Base-by-base conservation (phyloP, 768 basidiomycete species). In the Jaapia argillacea region DNA sequence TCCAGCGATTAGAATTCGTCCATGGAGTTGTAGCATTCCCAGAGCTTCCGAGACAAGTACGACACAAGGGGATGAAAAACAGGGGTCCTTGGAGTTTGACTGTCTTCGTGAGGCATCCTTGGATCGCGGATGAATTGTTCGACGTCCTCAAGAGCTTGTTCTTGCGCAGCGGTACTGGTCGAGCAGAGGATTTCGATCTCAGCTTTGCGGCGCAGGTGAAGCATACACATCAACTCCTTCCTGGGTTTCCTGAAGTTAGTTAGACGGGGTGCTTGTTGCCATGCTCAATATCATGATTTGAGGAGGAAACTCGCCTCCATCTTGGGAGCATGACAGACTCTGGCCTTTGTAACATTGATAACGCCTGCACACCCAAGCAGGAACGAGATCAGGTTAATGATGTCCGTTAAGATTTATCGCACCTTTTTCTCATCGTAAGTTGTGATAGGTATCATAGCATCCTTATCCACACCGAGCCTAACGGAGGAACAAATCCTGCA, bases 201-300 rank as follows among this genome's bases (percentile, higher is more conserved):
- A 3, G 93, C 93, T 61, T 97, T 97, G 36, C 81, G 77, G n/a
- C 86, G 76, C 4, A 64, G 68, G 55, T 85, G 79, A 26, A 97
- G 60, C 75, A 96, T 88, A 50, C 77, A 69, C 58, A 70, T 70
- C 2, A 97, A 75, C 54, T 94, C 90, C 50, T 77, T 80, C 62
- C 91, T 93, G 57, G 36, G n/a, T 36, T n/a, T n/a, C 14, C 4
- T 23, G n/a, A 14, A 21, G 36, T 25, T 13, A 27, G n/a, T 14
- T 25, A 26, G 44, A 18, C 48, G 44, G 33, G 45, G 28, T 40
- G n/a, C n/a, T n/a, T n/a, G 37, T 43, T 23, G 25, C 10, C 41
- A 27, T 16, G 21, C 36, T 35, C 16, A 18, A 40, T n/a, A 40
- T 33, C 26, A 42, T 16, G 36, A 45, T 45, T 22, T 23, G 40